Evolutionary conservation across 108 stramenopile genomes (phyloP), one percentile per base, ranked within the genome.

Genomic region (Mediolabrus comicus): DNA sequence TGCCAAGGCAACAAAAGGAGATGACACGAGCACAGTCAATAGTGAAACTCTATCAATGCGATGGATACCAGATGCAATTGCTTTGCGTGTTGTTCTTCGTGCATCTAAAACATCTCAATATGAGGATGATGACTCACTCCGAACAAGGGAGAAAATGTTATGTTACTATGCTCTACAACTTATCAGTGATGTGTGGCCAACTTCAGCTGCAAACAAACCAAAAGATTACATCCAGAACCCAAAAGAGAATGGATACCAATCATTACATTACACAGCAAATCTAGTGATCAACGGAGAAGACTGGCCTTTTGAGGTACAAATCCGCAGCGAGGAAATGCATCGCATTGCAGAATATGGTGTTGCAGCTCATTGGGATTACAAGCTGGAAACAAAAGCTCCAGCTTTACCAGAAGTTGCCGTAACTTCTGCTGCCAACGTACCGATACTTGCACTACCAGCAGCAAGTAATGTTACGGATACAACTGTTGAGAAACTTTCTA

Each of bases 191-290:
- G 43, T 73, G 14, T 92, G 86, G 86, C 88, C 88, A 2, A 82
- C 76, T 43, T 81, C 80, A 3, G 62, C 75, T 31, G 56, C 66
- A 0, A 65, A 46, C 11, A 60, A 83, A 19, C 74, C 84, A 31
- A 97, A 97, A 56, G 94, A 97, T 76, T 97, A 97, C 62, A 88
- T 97, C 30, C 71, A 68, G 51, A 31, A 65, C 28, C 95, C 96
- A 22, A 97, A 97, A 78, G 58, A 80, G 17, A 97, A 97, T 79
- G 96, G 96, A 17, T 97, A 97, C 74, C 96, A 91, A 60, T 87
- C 87, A 55, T 70, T 97, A 26, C 96, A 97, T 81, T 88, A 92
- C 67, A 95, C 94, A 16, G 87, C 90, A 8, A 34, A 60, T 12
- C 77, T 89, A 8, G 58, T 66, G 27, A 61, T 60, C 17, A 61